Base-by-base conservation (phyloP, 2,329 filamentous ascomycete genomes). In the Trichoderma oligosporum region DNA sequence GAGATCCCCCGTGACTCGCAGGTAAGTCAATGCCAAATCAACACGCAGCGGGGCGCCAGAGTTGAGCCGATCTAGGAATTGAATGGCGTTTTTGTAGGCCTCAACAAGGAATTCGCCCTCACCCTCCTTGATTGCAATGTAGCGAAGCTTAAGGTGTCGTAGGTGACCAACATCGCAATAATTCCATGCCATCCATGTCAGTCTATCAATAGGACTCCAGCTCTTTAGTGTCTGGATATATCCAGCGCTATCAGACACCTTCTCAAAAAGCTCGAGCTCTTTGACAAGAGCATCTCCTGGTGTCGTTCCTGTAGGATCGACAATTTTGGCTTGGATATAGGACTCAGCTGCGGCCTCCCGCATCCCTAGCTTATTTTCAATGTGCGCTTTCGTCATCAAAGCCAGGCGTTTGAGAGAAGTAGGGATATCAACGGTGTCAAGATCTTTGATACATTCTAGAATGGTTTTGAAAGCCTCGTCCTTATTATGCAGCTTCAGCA, bases 11-110 rank as follows among this genome's bases (percentile, higher is more conserved):
- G 36, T 49, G 1, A 62, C 63, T 1, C 66, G 44, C 1, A 65
- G 25, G 3, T 68, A 61, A 2, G 61, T 25, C 1, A 51, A 2
- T 0, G 63, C 64, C 1, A 68, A 62, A 0, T 65, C 64, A 1
- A 57, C 7, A 0, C 64, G 65, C 0, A 69, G 27, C 4, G 67
- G 67, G 0, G 62, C 61, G 2, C 58, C 61, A 1, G 65, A 65
- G 2, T 67, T 60, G 1, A 69, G 61, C 20, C 68, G 68, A 1
- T 69, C 67, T 4, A 69, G 51, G 8, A 63, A 65, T 1, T 38
- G 24, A 3, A 67, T 65, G 0, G 60, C 59, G 5, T 66, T 62
- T 18, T 65, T n/a, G 9, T 67, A 68, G 1, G 63, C 53, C 2
- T 63, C 45, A 7, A 65, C 45, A 1, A 68, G 45, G 2, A 68